Evolutionary conservation across 495 filamentous ascomycete genomes (phyloP).

Genomic region (Geopyxis carbonaria): DNA sequence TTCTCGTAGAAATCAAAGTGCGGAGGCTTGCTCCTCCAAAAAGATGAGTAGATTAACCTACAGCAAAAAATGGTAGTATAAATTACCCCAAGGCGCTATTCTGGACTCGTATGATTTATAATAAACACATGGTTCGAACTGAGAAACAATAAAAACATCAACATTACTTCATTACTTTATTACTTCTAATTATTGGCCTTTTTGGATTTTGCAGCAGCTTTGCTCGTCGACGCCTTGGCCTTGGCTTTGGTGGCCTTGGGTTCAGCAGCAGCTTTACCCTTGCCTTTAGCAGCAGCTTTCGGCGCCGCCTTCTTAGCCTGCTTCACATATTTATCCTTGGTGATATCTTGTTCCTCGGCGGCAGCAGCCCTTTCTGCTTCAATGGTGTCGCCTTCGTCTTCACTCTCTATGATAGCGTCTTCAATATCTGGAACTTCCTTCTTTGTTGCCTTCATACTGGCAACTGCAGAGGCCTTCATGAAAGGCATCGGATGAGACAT

Average conservation of each 20-base stretch:
- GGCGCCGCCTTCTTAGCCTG: constrained; percentile 37
- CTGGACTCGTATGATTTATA: no score
- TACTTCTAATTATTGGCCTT: no score
- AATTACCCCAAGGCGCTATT: no score
- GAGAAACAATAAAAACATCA: no score
- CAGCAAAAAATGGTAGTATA: no score
- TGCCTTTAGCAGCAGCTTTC: constrained; percentile 35
- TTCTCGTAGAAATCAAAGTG: constrained; percentile 18
- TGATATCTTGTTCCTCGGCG: constrained; percentile 50
- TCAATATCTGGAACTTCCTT: constrained; percentile 86
- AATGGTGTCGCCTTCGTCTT: constrained; percentile 42
- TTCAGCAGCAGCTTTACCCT: constrained; percentile 37
- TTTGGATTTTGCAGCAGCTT: neutral
- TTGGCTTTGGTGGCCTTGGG: neutral
- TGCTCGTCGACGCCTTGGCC: neutral
- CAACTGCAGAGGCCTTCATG: constrained; percentile 73
- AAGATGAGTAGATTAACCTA: no score
- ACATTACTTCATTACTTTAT: no score
- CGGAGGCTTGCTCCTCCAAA: constrained; percentile 14
- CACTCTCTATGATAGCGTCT: constrained; percentile 86
- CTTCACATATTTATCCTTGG: constrained; percentile 94
- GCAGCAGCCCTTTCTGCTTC: constrained; percentile 37
- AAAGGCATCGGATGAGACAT: constrained; percentile 82
- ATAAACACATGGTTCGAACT: no score
- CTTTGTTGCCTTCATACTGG: constrained; percentile 39